phyloP scores from a whole-genome alignment of 352 stramenopile genomes.

The Stramenopiles sp. region DNA sequence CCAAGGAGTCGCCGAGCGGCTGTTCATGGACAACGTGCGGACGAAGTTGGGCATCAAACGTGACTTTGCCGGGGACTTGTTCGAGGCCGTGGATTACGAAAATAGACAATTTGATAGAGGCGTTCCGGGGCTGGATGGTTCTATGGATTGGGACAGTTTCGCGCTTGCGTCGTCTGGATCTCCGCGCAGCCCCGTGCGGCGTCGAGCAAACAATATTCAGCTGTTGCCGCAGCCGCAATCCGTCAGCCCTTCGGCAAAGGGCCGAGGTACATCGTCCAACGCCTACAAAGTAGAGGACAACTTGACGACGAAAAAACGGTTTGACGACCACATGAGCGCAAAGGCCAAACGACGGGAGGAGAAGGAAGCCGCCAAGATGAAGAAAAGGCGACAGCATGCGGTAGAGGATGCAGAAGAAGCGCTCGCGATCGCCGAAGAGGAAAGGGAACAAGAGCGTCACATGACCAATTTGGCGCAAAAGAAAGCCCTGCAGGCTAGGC shows the following conservation, averaged over 20 bases:
- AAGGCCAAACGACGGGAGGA: background rate
- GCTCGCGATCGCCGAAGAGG: background rate
- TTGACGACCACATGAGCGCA: background rate
- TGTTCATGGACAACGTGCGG: background rate
- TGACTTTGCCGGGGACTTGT: background rate
- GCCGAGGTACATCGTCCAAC: background rate
- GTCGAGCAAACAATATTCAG: background rate
- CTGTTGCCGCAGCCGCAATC: background rate
- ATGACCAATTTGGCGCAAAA: background rate
- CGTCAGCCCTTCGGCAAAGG: background rate
- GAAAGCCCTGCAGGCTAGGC: background rate
- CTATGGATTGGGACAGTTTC: background rate
- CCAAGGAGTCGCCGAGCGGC: background rate
- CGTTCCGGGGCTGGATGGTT: background rate
- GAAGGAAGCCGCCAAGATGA: background rate
- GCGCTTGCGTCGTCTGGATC: background rate
- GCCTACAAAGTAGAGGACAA: background rate
- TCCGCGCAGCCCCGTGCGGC: background rate
- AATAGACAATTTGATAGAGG: background rate
- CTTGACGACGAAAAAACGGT: background rate
- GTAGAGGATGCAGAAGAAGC: conserved; percentile 8
- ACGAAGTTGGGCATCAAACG: background rate
- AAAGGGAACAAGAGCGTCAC: background rate
- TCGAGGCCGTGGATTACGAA: background rate
- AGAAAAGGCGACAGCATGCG: background rate